phyloP scores from a whole-genome alignment of 306 rosid species.

The Delonix regia region DNA sequence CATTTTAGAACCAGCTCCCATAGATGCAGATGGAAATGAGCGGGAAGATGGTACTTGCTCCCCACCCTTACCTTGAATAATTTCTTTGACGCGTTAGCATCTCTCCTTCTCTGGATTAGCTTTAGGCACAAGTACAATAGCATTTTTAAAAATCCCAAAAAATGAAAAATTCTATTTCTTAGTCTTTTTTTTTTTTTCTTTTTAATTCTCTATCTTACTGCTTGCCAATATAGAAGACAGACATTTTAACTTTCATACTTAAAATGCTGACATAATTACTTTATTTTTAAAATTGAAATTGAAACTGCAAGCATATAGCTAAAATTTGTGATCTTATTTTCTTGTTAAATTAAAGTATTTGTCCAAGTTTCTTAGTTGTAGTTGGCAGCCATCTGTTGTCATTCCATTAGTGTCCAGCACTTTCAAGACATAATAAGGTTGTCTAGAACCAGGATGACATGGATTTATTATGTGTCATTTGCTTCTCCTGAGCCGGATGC shows the following conservation, averaged over 20 bases:
- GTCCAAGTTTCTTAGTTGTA: slow-evolving; percentile 1
- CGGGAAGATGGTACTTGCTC: slow-evolving; percentile 81
- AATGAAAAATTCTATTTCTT: not conserved
- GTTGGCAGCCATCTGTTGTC: slow-evolving; percentile 14
- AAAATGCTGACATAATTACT: not conserved
- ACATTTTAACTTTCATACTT: slow-evolving; percentile 13
- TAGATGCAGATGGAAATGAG: slow-evolving; percentile 78
- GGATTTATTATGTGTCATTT: not conserved
- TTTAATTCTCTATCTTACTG: not conserved
- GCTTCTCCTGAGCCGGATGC: slow-evolving; percentile 12
- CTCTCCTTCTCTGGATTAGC: not conserved
- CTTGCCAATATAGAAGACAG: not conserved
- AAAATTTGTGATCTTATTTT: not conserved
- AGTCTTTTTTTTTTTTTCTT: not conserved
- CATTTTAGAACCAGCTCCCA: slow-evolving; percentile 83
- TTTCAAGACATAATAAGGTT: slow-evolving; percentile 1
- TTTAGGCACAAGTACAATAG: not conserved
- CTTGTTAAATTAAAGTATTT: not conserved
- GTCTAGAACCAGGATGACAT: slow-evolving; percentile 15
- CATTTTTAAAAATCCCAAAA: not conserved
- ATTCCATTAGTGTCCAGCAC: slow-evolving; percentile 10
- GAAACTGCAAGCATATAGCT: slow-evolving; percentile 7
- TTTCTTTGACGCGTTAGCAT: not conserved
- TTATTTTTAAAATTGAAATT: slow-evolving; percentile 7
- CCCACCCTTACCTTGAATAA: not conserved